Evolutionary conservation across 2,329 filamentous ascomycete species (phyloP), one percentile per base, ranked within the genome.

Genomic region (Sordariomycetes sp.): DNA sequence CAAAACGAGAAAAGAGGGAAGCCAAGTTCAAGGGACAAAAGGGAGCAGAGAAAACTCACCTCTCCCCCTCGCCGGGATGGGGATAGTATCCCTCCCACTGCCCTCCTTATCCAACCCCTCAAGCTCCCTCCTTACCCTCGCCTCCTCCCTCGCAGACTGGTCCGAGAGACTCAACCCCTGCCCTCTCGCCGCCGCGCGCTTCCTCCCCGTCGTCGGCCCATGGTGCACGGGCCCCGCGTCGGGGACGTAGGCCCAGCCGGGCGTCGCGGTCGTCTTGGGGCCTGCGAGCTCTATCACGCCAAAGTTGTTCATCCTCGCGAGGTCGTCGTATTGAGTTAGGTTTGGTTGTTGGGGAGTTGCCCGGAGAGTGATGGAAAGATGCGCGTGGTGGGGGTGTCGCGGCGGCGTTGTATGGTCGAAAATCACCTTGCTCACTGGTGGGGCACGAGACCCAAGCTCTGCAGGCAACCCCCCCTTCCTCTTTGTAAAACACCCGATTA

Each of bases 191-290:
- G 81, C 80, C 34, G 82, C 84, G 65, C 90, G 86, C 72, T 95
- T 95, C 61, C 87, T 80, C 75, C 78, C 80, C 62, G 73, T 71
- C 59, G 76, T 76, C 56, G 75, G 68, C 55, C 74, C 68, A 62
- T 79, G 77, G 10, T 81, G 76, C 13, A 80, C 77, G 57, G 81
- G 77, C 58, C 80, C 77, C 50, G 69, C 79, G 66, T 96, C 89
- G 34, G 90, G 85, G 1, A 96, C 89, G 68, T 96, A 96, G 13
- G 90, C 90, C 87, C 90, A 97, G 65, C 92, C 92, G 1, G 92
- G 90, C 1, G 89, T 87, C 52, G 80, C 76, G 52, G 82, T 81
- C 17, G 83, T 84, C 60, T 82, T 83, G 32, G 83, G 75, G 65
- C 82, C 84, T 39, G 89, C 87, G 58, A 96, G 76, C 64, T 95